Conservation (phyloP, 2,329 filamentous ascomycete genomes). For the Ophiosphaerella herpotricha region DNA sequence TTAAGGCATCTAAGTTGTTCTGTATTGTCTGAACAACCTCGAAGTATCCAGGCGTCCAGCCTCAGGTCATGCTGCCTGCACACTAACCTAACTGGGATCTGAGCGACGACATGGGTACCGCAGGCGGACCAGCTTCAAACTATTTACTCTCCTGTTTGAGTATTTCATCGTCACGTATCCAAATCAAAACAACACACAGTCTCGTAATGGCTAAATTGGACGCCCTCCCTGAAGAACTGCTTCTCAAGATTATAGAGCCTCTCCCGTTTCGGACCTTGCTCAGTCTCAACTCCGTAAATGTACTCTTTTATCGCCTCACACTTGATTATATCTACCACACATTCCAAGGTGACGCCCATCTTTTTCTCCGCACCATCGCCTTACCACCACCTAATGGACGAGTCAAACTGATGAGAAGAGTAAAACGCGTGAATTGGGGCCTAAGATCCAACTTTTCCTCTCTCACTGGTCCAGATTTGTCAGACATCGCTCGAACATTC, state of each 20-base stretch:
- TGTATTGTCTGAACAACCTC: no score
- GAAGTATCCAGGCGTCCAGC: neutral
- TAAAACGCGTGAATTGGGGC: slow-evolving; percentile 10
- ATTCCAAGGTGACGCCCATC: slow-evolving; percentile 3
- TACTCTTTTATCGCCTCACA: slow-evolving; percentile 8
- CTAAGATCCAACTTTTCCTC: neutral
- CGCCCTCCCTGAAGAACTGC: slow-evolving; percentile 10
- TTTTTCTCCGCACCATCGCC: slow-evolving; percentile 9
- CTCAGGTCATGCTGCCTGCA: no score
- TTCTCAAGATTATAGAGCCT: slow-evolving; percentile 5
- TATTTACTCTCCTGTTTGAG: no score
- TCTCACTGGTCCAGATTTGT: no score
- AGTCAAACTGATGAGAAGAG: neutral
- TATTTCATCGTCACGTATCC: no score
- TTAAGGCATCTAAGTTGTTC: no score
- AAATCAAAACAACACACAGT: neutral
- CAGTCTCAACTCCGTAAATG: slow-evolving; percentile 5
- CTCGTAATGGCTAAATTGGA: neutral
- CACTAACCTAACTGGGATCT: no score
- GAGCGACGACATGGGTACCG: no score
- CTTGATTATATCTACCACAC: slow-evolving; percentile 4
- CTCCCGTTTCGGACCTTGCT: slow-evolving; percentile 1
- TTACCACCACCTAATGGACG: neutral
- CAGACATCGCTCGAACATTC: neutral
- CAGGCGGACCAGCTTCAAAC: no score